A percentile compares a stretch with the other conserved stretches of the same genome.
Evolutionary conservation across 2,329 filamentous ascomycete genomes (phyloP).

Genomic region (Nemania sp.): DNA sequence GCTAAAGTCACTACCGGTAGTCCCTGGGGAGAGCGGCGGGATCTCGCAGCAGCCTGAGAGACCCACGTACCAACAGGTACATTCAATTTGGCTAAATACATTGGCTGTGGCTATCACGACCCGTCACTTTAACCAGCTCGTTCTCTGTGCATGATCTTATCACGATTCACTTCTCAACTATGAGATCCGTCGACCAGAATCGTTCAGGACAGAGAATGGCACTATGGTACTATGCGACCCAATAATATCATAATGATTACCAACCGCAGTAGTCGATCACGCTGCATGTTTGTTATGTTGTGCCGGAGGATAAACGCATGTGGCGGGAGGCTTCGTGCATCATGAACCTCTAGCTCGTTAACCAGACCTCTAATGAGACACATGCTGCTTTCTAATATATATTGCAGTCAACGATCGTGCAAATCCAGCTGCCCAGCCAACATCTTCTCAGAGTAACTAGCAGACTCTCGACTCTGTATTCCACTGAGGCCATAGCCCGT

Average conservation of each 20-base stretch:
- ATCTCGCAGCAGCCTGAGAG: slow-evolving; percentile 4
- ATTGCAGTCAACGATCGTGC: neutral
- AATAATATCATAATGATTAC: slow-evolving; percentile 22
- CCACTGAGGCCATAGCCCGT: neutral
- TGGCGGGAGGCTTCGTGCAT: neutral
- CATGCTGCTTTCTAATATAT: neutral
- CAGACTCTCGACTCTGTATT: neutral
- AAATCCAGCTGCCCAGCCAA: neutral
- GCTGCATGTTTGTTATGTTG: slow-evolving; percentile 1
- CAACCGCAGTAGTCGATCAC: slow-evolving; percentile 13
- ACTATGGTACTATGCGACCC: slow-evolving; percentile 15
- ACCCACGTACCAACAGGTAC: slow-evolving; percentile 13
- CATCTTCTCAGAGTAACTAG: neutral
- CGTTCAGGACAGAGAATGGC: neutral
- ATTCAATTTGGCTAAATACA: slow-evolving; percentile 27
- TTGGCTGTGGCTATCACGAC: slow-evolving; percentile 1
- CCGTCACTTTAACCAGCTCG: slow-evolving; percentile 20
- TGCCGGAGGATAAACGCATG: slow-evolving; percentile 4
- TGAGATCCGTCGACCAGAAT: slow-evolving; percentile 10
- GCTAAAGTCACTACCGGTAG: slow-evolving; percentile 26
- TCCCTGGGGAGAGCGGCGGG: slow-evolving; percentile 16
- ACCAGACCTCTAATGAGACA: neutral
- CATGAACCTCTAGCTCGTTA: neutral
- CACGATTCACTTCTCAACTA: neutral
- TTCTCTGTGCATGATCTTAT: slow-evolving; percentile 6